Evolutionary conservation across 352 stramenopile genomes (phyloP).

Genomic region (Globisporangium yorkense): DNA sequence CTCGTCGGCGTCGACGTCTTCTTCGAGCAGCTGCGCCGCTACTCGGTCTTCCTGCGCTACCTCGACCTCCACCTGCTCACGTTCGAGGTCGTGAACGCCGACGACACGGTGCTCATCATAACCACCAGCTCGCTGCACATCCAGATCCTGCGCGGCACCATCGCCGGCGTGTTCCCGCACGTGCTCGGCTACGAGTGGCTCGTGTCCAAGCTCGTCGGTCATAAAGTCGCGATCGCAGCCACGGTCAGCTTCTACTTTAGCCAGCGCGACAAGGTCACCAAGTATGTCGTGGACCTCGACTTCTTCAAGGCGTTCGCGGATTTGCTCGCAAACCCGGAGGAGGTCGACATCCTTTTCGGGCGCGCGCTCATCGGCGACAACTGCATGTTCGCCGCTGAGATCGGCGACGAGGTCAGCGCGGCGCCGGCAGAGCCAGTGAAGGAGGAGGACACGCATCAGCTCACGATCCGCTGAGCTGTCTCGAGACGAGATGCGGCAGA

Average conservation of each 20-base stretch:
- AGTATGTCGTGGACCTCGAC: constrained; percentile 21
- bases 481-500: neutral
- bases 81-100: constrained; percentile 17
- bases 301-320: constrained; percentile 17
- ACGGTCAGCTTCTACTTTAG: constrained; percentile 22
- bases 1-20: constrained; percentile 21
- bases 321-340: constrained; percentile 12
- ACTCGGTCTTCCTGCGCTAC: constrained; percentile 21
- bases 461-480: neutral
- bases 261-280: constrained; percentile 8
- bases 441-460: neutral
- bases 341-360: constrained; percentile 11
- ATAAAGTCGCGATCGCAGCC: constrained; percentile 7
- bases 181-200: constrained; percentile 19
- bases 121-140: constrained; percentile 16
- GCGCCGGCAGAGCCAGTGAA: neutral
- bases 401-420: neutral
- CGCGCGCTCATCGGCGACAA: constrained; percentile 21
- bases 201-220: constrained; percentile 19
- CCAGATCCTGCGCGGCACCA: constrained; percentile 24
- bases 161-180: constrained; percentile 22
- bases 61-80: constrained; percentile 18
- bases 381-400: constrained; percentile 15
- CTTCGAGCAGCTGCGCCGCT: constrained; percentile 24
- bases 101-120: constrained; percentile 19